Percentiles rank a stretch among this genome's conserved stretches.
Evolutionary conservation across 2,329 filamentous ascomycete species (phyloP).

Genomic region (Myriosclerotinia scirpicola): DNA sequence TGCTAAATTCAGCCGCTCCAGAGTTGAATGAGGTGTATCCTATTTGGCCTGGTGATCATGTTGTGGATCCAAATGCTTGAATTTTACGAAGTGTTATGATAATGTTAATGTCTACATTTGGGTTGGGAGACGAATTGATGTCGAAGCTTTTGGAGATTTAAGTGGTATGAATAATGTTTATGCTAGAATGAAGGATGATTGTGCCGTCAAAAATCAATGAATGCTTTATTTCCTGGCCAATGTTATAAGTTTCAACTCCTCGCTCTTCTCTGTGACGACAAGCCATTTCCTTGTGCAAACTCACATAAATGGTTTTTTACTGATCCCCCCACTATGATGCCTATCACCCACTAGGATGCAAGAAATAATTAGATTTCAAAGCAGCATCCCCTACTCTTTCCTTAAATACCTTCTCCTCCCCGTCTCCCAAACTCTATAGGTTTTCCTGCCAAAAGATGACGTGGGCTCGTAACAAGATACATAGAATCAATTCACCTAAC

Average conservation of each 20-base stretch:
- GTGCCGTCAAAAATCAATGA: too few species aligned
- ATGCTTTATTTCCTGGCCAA: too few species aligned
- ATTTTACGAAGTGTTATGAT: neutral
- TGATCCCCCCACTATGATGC: too few species aligned
- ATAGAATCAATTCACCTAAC: neutral
- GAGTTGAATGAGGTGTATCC: conserved; percentile 5
- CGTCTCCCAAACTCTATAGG: too few species aligned
- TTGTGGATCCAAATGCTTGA: conserved; percentile 4
- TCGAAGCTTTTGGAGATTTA: neutral
- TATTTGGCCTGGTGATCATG: conserved; percentile 5
- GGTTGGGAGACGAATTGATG: neutral
- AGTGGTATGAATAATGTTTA: neutral
- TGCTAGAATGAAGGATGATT: neutral
- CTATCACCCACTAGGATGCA: too few species aligned
- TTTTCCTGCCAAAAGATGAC: neutral
- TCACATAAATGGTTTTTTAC: too few species aligned
- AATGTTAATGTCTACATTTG: neutral
- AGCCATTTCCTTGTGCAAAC: too few species aligned
- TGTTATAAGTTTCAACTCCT: too few species aligned
- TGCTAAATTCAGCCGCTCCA: neutral
- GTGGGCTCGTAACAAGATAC: neutral
- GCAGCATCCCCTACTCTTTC: too few species aligned
- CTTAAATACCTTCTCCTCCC: too few species aligned
- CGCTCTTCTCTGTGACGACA: too few species aligned
- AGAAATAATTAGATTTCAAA: too few species aligned